Evolutionary conservation across 345 rosid species (phyloP).

Genomic region (Toxicodendron radicans): DNA sequence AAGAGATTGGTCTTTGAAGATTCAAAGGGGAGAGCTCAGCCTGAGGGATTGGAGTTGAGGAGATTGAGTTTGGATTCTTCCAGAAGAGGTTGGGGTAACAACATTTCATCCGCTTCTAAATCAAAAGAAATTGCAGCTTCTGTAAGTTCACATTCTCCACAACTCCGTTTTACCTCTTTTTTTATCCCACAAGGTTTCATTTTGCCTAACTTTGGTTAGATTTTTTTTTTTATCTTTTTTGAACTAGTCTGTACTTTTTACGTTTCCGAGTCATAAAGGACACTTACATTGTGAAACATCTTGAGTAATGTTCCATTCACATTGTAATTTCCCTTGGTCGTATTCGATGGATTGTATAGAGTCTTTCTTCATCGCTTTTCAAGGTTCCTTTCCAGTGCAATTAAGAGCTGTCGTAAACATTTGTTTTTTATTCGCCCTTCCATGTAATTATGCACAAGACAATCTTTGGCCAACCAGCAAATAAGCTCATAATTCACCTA

Average conservation of each 20-base stretch:
- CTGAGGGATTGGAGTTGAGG: slow-evolving; percentile 29
- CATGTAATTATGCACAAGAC: neutral
- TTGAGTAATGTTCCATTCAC: neutral
- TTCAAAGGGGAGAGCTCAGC: neutral
- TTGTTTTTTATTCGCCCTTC: neutral
- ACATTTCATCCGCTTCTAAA: slow-evolving; percentile 21
- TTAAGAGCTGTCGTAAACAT: neutral
- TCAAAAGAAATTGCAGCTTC: neutral
- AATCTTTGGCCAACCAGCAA: neutral
- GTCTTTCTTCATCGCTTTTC: neutral
- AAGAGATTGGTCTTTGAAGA: neutral
- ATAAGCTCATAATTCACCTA: neutral
- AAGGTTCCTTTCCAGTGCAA: neutral
- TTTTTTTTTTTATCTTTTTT: too few species aligned
- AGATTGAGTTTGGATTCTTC: slow-evolving; percentile 52
- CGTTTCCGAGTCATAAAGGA: neutral
- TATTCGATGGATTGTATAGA: neutral
- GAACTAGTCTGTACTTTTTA: neutral
- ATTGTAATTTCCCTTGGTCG: neutral
- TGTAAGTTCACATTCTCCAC: slow-evolving; percentile 6
- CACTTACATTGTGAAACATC: neutral
- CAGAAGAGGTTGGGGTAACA: slow-evolving; percentile 38
- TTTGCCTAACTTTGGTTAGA: neutral
- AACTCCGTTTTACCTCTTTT: neutral
- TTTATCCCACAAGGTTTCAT: neutral